Evolutionary conservation across 306 rosid genomes (phyloP).

Genomic region (Lablab purpureus): DNA sequence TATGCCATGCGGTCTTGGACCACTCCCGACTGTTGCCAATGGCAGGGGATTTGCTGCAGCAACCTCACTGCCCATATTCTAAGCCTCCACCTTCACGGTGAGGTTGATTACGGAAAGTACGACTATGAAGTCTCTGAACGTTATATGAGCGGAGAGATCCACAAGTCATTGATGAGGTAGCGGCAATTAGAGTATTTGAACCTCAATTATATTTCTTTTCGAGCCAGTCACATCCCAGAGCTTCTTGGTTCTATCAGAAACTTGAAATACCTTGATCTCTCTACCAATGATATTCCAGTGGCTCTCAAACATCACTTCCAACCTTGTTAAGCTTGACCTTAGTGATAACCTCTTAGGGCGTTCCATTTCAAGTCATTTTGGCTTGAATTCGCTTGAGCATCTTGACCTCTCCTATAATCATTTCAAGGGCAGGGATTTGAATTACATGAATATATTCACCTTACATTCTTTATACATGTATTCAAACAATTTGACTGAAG

Average conservation of each 20-base stretch:
- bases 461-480: not conserved
- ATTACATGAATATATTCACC: slow-evolving; percentile 20
- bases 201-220: not conserved
- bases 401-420: not conserved
- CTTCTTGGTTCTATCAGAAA: not conserved
- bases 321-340: too few species aligned
- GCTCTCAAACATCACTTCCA: slow-evolving; percentile 40
- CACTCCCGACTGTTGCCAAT: too few species aligned
- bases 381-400: slow-evolving; percentile 4
- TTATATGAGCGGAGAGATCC: not conserved
- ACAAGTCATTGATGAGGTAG: not conserved
- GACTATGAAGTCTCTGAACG: too few species aligned
- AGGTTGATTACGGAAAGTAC: too few species aligned
- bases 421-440: not conserved
- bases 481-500: not conserved
- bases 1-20: too few species aligned
- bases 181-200: not conserved
- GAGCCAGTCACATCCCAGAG: not conserved
- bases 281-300: slow-evolving; percentile 29
- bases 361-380: slow-evolving; percentile 6
- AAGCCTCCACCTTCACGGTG: too few species aligned
- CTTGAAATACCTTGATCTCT: not conserved
- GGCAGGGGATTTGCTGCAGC: too few species aligned
- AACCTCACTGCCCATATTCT: too few species aligned
- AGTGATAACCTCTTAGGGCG: too few species aligned